A percentile compares a stretch with the other conserved stretches of the same genome.
Conservation (phyloP, 83 land plant species). For the Isoetes engelmannii region DNA sequence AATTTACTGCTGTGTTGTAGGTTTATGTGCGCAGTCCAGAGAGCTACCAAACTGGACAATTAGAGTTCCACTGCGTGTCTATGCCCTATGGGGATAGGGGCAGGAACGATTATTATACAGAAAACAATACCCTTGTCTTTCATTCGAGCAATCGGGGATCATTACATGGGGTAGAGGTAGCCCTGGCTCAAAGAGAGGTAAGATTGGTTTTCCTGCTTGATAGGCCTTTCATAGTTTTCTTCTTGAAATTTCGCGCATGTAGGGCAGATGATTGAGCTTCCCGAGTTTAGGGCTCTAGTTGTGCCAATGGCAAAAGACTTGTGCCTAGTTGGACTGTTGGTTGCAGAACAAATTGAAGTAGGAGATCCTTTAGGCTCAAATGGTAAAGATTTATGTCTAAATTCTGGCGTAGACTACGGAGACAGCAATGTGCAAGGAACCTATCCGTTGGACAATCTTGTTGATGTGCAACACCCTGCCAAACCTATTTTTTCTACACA, state of each 20-base stretch:
- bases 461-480: conserved; percentile 13
- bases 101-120: too few relatives aligned
- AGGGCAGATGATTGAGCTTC: conserved; percentile 57
- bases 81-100: conserved; percentile 30
- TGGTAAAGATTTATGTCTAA: not conserved
- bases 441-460: conserved; percentile 1
- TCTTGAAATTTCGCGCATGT: conserved; percentile 2
- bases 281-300: conserved; percentile 63
- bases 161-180: conserved; percentile 59
- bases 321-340: conserved; percentile 83
- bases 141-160: conserved; percentile 53
- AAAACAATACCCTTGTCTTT: conserved; percentile 28
- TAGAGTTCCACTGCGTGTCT: conserved; percentile 60
- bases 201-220: not conserved
- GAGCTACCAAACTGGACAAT: conserved; percentile 69
- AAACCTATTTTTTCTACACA: conserved; percentile 36
- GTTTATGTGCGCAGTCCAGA: conserved; percentile 89
- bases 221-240: not conserved
- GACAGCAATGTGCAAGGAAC: not conserved
- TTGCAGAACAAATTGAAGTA: conserved; percentile 53
- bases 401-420: not conserved
- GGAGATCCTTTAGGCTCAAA: conserved; percentile 4
- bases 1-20: conserved; percentile 27
- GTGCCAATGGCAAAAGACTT: conserved; percentile 91
- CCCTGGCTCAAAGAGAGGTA: conserved; percentile 57